phyloP scores from a whole-genome alignment of 345 rosid genomes.

The Lepidium aucheri region DNA sequence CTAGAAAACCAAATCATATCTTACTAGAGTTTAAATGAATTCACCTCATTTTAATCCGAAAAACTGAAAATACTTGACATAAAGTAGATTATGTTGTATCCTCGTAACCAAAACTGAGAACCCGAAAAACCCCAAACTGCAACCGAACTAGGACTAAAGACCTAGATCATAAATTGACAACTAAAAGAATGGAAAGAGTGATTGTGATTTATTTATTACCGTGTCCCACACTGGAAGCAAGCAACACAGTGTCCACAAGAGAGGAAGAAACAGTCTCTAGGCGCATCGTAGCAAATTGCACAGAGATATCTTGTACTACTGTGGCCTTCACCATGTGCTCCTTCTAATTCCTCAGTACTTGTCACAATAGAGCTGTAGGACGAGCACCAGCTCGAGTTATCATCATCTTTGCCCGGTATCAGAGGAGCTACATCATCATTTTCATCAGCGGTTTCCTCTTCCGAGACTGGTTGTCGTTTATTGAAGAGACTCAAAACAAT shows the following conservation, averaged over 20 bases:
- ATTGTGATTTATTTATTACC: conserved; percentile 34
- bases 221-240: conserved; percentile 83
- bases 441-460: conserved; percentile 29
- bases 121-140: not conserved
- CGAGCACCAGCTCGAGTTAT: conserved; percentile 88
- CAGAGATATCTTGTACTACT: conserved; percentile 82
- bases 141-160: not conserved
- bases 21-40: not conserved
- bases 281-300: conserved; percentile 96
- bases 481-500: conserved; percentile 50
- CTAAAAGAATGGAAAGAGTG: not conserved
- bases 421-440: conserved; percentile 61
- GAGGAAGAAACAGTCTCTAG: conserved; percentile 97
- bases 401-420: conserved; percentile 71
- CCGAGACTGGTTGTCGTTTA: conserved; percentile 39
- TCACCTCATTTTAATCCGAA: not conserved
- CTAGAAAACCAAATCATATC: not conserved
- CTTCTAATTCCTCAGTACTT: conserved; percentile 65
- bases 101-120: not conserved
- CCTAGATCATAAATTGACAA: not conserved
- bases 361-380: conserved; percentile 74
- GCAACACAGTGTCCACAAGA: conserved; percentile 97
- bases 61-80: not conserved
- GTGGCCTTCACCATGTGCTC: conserved; percentile 50
- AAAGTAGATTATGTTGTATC: not conserved